Conservation (phyloP, 2,329 filamentous ascomycete genomes). For the Pseudogymnoascus sp. region DNA sequence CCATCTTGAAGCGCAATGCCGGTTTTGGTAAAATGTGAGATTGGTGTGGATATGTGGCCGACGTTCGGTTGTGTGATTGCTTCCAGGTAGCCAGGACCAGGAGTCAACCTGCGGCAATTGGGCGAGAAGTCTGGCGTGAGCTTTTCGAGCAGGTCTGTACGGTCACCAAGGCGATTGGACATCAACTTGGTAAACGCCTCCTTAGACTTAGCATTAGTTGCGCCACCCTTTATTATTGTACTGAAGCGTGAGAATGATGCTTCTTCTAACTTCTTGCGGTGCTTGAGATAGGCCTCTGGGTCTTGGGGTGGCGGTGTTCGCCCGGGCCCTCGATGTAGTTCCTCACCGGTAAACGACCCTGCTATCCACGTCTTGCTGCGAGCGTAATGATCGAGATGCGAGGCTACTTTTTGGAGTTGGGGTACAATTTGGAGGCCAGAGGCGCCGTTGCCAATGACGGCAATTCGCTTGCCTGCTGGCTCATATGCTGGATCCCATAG, state of each 20-base stretch:
- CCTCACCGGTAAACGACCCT: slow-evolving; percentile 49
- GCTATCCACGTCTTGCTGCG: slow-evolving; percentile 61
- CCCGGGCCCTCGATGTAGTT: slow-evolving; percentile 32
- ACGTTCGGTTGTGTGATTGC: slow-evolving; percentile 37
- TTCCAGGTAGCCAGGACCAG: slow-evolving; percentile 41
- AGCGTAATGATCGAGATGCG: slow-evolving; percentile 55
- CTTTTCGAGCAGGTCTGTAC: slow-evolving; percentile 47
- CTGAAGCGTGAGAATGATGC: slow-evolving; percentile 49
- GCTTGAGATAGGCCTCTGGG: slow-evolving; percentile 50
- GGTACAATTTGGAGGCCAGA: slow-evolving; percentile 51
- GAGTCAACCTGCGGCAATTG: slow-evolving; percentile 38
- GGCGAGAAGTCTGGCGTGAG: slow-evolving; percentile 45
- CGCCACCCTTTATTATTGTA: slow-evolving; percentile 45
- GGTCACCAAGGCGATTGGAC: slow-evolving; percentile 42
- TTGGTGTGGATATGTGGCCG: slow-evolving; percentile 32
- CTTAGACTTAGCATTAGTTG: slow-evolving; percentile 41
- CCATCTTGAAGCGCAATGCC: slow-evolving; percentile 28
- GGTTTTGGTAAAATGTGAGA: slow-evolving; percentile 26
- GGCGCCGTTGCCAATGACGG: slow-evolving; percentile 55
- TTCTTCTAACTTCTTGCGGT: slow-evolving; percentile 47
- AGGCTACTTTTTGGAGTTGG: slow-evolving; percentile 42
- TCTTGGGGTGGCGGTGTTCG: slow-evolving; percentile 44
- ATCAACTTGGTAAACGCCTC: slow-evolving; percentile 46
- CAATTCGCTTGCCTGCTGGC: slow-evolving; percentile 42
- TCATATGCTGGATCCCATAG: slow-evolving; percentile 48